These are phyloP conservation scores for Solanum tacnaense DNA, from an alignment of 257 asterid genomes.

Conservation along the genomic window DNA sequence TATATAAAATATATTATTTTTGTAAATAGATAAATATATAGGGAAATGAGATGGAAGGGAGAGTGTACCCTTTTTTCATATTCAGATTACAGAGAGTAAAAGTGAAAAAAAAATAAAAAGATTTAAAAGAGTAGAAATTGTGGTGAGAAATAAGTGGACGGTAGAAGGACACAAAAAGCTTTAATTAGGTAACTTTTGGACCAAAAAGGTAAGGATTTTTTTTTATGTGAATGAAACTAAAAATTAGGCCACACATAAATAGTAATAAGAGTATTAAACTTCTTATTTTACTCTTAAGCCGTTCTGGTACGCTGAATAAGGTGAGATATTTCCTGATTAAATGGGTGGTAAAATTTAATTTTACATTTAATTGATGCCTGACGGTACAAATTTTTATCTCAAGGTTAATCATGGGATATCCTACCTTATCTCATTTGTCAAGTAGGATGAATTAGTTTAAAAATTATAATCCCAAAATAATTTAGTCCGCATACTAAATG, in stretches of 20 bases:
- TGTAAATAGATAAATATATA: neutral
- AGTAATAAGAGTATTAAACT: neutral
- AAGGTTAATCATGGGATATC: neutral
- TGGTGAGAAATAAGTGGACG: constrained; percentile 9
- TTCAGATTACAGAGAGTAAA: neutral
- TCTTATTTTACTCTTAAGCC: neutral
- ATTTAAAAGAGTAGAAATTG: neutral
- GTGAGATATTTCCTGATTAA: neutral
- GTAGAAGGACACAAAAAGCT: neutral
- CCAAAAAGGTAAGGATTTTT: neutral
- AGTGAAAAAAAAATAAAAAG: neutral
- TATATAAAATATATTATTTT: neutral
- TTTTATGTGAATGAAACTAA: neutral
- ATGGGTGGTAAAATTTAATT: neutral
- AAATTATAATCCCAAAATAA: neutral
- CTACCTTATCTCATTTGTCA: neutral
- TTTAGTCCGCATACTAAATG: neutral
- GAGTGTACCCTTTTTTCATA: neutral
- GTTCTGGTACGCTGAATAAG: neutral
- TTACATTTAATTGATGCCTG: too few species aligned
- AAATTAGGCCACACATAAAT: neutral
- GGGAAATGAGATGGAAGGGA: neutral
- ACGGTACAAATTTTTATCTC: neutral
- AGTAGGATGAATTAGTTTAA: neutral
- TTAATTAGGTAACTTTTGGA: neutral